Evolutionary conservation across 768 basidiomycete genomes (phyloP).

Genomic region (Collybia sp.): DNA sequence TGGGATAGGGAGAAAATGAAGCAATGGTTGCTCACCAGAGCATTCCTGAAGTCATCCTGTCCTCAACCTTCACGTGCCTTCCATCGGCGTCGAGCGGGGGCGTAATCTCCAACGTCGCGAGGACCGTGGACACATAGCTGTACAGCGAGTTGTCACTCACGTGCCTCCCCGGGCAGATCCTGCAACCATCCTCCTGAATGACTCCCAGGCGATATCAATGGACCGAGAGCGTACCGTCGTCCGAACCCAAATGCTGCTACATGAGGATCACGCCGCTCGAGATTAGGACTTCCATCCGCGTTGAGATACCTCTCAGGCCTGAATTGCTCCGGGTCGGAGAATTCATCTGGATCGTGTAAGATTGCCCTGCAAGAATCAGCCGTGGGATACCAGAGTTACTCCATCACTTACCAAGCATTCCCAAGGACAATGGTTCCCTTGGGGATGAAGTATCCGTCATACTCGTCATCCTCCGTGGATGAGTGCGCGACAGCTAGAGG

Average conservation of each 20-base stretch:
- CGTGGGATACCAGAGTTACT: not conserved
- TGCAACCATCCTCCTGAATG: not conserved
- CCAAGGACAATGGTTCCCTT: constrained; percentile 9
- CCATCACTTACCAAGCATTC: constrained; percentile 7
- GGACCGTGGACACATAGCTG: constrained; percentile 16
- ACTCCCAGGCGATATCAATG: not conserved
- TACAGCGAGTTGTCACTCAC: constrained; percentile 17
- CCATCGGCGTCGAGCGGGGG: constrained; percentile 13
- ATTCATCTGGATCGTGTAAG: constrained; percentile 2
- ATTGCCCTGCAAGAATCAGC: not conserved
- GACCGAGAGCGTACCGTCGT: not conserved
- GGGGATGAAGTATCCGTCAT: constrained; percentile 9
- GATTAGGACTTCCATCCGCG: not conserved
- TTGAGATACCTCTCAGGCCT: constrained; percentile 7
- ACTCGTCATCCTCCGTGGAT: constrained; percentile 7
- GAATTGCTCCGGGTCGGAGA: constrained; percentile 6
- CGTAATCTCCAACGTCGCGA: constrained; percentile 16
- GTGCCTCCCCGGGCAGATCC: constrained; percentile 20
- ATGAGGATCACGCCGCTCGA: constrained; percentile 3
- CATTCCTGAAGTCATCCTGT: constrained; percentile 11
- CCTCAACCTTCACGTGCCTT: constrained; percentile 8
- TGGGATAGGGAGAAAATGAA: not conserved
- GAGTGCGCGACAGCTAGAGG: constrained; percentile 14
- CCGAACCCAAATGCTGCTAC: constrained; percentile 9
- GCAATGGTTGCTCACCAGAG: not conserved